phyloP scores from a whole-genome alignment of 1,284 basidiomycete species.

The Fistulina hepatica region DNA sequence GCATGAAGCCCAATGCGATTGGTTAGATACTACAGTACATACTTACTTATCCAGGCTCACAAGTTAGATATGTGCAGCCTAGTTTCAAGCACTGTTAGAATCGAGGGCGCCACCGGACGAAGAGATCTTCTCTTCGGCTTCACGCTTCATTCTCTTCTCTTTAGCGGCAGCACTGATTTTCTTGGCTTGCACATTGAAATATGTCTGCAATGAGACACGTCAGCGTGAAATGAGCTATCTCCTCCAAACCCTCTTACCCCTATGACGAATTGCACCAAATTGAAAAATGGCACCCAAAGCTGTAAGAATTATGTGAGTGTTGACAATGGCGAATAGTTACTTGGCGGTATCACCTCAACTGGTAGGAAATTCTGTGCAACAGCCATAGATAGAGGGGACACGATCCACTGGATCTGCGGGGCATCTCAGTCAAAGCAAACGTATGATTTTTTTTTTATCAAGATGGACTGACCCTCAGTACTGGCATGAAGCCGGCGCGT shows the following conservation, averaged over 20 bases:
- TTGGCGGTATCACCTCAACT: conserved; percentile 37
- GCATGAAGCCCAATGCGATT: too few species aligned
- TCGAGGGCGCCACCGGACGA: too few species aligned
- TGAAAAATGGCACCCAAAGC: conserved; percentile 74
- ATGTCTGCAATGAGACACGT: conserved; percentile 36
- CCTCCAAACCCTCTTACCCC: conserved; percentile 35
- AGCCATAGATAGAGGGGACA: conserved; percentile 59
- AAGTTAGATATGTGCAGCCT: too few species aligned
- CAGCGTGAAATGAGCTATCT: conserved; percentile 3
- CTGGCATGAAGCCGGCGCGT: conserved; percentile 63
- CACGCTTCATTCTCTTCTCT: conserved; percentile 25
- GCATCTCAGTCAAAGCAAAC: conserved; percentile 7
- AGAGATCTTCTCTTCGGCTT: conserved; percentile 13
- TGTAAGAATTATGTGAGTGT: conserved; percentile 16
- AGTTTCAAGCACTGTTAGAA: too few species aligned
- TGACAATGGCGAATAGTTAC: neutral
- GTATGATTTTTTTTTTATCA: neutral
- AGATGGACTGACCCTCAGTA: conserved; percentile 48
- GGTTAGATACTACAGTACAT: too few species aligned
- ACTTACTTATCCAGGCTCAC: too few species aligned
- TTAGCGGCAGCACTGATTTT: conserved; percentile 41
- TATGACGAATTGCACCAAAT: conserved; percentile 50
- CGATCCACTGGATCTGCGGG: conserved; percentile 56
- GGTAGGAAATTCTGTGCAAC: conserved; percentile 70
- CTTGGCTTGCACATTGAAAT: conserved; percentile 65